Evolutionary conservation across 495 filamentous ascomycete genomes (phyloP), one percentile per base, ranked within the genome.

Genomic region (Aspergillus hancockii): DNA sequence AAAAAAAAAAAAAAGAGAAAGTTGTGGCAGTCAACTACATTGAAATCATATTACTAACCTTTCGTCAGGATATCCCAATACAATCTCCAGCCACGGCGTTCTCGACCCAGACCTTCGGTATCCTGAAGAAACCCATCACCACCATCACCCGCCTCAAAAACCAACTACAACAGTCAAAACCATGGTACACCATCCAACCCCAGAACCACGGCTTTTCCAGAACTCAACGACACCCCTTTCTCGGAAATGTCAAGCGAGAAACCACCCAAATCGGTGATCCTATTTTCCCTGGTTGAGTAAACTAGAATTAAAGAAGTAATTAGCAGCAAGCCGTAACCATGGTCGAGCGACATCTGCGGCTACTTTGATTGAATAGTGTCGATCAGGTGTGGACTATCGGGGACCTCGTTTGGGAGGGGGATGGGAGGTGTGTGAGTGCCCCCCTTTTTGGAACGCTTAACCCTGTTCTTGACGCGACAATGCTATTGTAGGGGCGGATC

Each of bases 201-300:
- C 25, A 7, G 25, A 14, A 45, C 7, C 3, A 45, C 5, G 9
- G 8, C 2, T 45, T 8, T 1, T 23, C 38, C n/a, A 41, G 38
- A 41, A 41, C 38, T 12, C 13, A 3, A n/a, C 13, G 13, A n/a
- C n/a, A 38, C 10, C 4, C 34, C 34, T 38, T 7, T 38, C 19
- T 22, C 19, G 43, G 43, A 47, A 47, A 47, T 47, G 43, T 47
- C 19, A 47, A 22, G 43, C 43, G 43, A 47, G 43, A 23, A 14
- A 36, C 4, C 2, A 8, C 4, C 18, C 38, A 5, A 43, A 18
- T 45, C 2, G 36, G 9, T 40, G 3, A 4, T 45, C 41, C 18
- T 45, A 1, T 8, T 47, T 23, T n/a, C 43, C 43, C 19, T 23
- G 38, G 38, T n/a, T 41, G 10, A 41, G 38, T 28, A 3, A n/a